Evolutionary conservation across 1,284 basidiomycete species (phyloP).

Genomic region (Moesziomyces sp.): DNA sequence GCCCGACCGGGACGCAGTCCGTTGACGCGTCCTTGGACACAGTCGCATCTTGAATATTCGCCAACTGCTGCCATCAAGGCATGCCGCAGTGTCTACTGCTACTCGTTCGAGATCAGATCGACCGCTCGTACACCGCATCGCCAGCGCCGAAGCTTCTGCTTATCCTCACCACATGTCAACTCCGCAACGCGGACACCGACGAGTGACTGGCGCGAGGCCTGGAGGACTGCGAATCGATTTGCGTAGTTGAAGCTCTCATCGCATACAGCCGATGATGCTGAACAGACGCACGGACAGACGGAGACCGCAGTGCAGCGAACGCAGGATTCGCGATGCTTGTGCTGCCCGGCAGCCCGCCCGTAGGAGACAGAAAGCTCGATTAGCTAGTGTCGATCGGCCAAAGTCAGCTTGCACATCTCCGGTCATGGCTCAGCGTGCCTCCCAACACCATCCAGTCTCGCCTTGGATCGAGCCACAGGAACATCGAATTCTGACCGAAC

Average conservation of each 20-base stretch:
- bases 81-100: neutral
- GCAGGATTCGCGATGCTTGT: neutral
- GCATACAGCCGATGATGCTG: neutral
- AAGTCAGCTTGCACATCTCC: neutral
- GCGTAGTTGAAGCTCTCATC: no score
- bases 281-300: neutral
- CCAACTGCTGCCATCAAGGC: neutral
- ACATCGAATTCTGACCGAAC: slow-evolving; percentile 31
- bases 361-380: neutral
- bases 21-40: neutral
- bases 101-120: neutral
- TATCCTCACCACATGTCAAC: no score
- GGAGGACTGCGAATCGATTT: no score
- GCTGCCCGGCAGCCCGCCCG: no score
- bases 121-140: neutral
- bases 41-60: neutral
- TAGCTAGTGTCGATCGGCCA: neutral
- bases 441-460: neutral
- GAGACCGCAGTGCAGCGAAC: neutral
- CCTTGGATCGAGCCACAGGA: slow-evolving; percentile 6
- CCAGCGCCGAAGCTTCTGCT: neutral
- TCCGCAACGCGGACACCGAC: no score
- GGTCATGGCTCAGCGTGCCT: neutral
- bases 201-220: no score
- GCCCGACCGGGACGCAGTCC: neutral